Evolutionary conservation across 768 basidiomycete genomes (phyloP), one percentile per base, ranked within the genome.

Genomic region (Xanthoconium purpureum): DNA sequence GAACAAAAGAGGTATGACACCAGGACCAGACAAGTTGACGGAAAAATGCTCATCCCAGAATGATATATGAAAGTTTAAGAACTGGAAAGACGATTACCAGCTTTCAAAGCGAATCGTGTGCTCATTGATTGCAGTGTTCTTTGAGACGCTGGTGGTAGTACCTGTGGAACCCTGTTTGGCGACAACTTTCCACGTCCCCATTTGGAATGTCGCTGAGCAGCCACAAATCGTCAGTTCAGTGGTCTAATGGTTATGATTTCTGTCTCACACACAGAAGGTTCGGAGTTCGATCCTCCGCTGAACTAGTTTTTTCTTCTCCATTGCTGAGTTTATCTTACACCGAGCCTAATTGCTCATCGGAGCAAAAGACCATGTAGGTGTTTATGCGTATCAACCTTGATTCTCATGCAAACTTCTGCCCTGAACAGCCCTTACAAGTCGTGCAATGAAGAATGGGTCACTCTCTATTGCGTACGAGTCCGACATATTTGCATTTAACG

Each of bases 231-330:
- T 58, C 43, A 70, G 69, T 70, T 71, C 69, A 65, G 70, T 70
- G 69, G 69, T 70, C 69, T 70, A 70, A 70, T 70, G 70, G 69
- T 70, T 70, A 70, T 70, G 69, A 70, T 70, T 70, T 70, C 69
- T 71, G 69, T 70, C 69, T 70, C 69, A 70, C 69, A 70, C 69
- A 70, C 69, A 70, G 69, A 71, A 70, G 69, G 69, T 61, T 70
- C 69, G 62, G 67, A 70, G 69, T 70, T 70, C 69, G 70, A 70
- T 70, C 69, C 69, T 70, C 70, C 62, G 69, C 70, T 66, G 69
- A 54, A 69, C 71, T 71, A 71, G 6, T 32, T 24, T 40, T 60
- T 67, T 59, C 43, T 18, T 48, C 13, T 5, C 2, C 13, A 5
- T 38, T 8, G 13, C 35, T 12, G 28, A 17, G 6, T 28, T 43